Conservation (phyloP, 2,329 filamentous ascomycete species). For the Dendrostoma leiphaemia region DNA sequence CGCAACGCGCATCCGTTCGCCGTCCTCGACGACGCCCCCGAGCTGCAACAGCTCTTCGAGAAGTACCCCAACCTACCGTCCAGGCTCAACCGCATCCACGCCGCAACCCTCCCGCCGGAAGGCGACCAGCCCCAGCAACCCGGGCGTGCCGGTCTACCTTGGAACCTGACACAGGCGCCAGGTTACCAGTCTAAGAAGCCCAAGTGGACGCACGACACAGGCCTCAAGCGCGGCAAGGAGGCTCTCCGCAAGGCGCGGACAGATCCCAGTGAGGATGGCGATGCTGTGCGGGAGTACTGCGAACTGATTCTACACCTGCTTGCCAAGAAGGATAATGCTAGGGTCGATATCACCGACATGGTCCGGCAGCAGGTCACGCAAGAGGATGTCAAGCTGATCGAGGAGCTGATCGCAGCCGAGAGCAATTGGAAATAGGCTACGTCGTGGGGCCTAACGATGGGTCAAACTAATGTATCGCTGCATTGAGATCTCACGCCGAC, state of each 20-base stretch:
- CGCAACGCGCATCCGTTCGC: slow-evolving; percentile 43
- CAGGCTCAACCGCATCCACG: slow-evolving; percentile 48
- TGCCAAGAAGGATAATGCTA: slow-evolving; percentile 28
- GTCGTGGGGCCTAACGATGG: neutral
- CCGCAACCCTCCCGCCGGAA: slow-evolving; percentile 46
- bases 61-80: slow-evolving; percentile 50
- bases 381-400: slow-evolving; percentile 49
- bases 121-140: slow-evolving; percentile 6
- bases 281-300: slow-evolving; percentile 60
- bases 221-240: slow-evolving; percentile 53
- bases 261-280: slow-evolving; percentile 52
- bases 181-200: slow-evolving; percentile 33
- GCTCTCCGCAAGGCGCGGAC: slow-evolving; percentile 50
- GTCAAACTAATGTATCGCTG: neutral
- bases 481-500: no score
- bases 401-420: slow-evolving; percentile 47
- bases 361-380: slow-evolving; percentile 44
- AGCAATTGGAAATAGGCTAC: slow-evolving; percentile 25
- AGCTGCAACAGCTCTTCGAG: slow-evolving; percentile 49
- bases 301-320: slow-evolving; percentile 54
- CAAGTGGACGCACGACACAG: slow-evolving; percentile 57
- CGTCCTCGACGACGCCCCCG: slow-evolving; percentile 48
- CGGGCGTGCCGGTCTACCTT: slow-evolving; percentile 17
- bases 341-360: slow-evolving; percentile 32
- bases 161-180: slow-evolving; percentile 21